Base-by-base conservation (phyloP, 208 protist species). In the Acanthamoeba castellanii region DNA sequence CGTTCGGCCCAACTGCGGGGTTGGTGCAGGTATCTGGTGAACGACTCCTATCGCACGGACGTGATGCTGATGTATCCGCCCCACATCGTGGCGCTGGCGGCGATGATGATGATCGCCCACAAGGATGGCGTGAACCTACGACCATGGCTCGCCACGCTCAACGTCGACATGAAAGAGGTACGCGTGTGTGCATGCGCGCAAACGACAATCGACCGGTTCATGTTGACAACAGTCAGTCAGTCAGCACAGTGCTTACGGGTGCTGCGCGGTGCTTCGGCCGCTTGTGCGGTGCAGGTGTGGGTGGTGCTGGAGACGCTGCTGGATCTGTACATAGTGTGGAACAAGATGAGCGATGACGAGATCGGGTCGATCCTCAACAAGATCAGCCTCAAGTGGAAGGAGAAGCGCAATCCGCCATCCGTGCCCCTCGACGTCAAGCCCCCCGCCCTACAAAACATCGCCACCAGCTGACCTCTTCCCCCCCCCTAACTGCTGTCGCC, bases 271-370 rank as follows among this genome's bases (percentile, higher is more conserved):
- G n/a, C n/a, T n/a, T n/a, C n/a, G n/a, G n/a, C n/a, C n/a, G n/a
- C 37, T 37, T 57, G 52, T 0, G 16, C 4, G 52, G 57, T 18
- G 27, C 50, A 87, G 78, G 50, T 92, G 59, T 92, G 85, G 85
- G 16, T 30, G 20, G 85, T 92, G 22, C n/a, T 92, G 32, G 64
- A 92, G 55, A 74, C 61, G 55, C 32, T 92, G 30, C 25, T 92
- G 25, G 37, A 92, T 55, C 25, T 92, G 59, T 92, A 92, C 42
- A 74, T 74, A 37, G 85, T 92, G 30, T 92, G 85, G 85, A 76
- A 92, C 85, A 74, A 92, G 85, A 92, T 92, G 85, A 92, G 85
- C 42, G 85, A 92, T 52, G 85, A 92, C 32, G 85, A 92, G 30
- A 74, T 92, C 16, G 32, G 37, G 42, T 68, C 85, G 4, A 92